Base-by-base conservation (phyloP, 805 yeast genomes). In the Starmerella gropengiesseri region DNA sequence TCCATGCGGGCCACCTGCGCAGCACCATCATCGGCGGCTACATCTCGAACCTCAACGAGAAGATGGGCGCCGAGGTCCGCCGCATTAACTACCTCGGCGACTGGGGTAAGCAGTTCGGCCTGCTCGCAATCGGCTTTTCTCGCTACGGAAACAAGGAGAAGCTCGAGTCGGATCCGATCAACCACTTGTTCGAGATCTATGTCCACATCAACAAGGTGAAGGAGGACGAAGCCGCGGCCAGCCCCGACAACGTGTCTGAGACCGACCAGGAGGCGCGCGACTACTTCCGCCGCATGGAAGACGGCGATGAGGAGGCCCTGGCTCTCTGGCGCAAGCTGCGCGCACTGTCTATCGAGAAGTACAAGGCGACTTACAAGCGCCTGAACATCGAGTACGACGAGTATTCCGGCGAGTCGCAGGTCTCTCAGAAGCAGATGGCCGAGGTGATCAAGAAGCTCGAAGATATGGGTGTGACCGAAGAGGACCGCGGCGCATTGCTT, bases 61-160 rank as follows among this genome's bases (percentile, higher is more conserved):
- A 75, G 53, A 69, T 79, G 45, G 98, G 97, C 36, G 91, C 89
- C 83, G 74, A 84, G n/a, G 98, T 91, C 34, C 66, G 73, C 53
- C 76, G 96, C 66, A 72, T 89, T 69, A 91, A 91, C 70, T 91
- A 91, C 65, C 71, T 91, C 53, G 99, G 99, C 58, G 99, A 91
- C 66, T 91, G 98, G 98, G 99, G 99, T 45, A 91, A 91, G 66
- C 99, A 91, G 69, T 91, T 89, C 58, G 99, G 98, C 64, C 53
- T 91, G 35, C 71, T 91, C 54, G 98, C 97, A 20, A 81, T 91
- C 49, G 99, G 96, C 36, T 91, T 80, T 63, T 74, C 76, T 44
- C 77, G 74, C 58, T 91, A 81, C 60, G 99, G 99, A 38, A 64
- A 71, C 49, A 94, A 81, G 60, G 82, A 78, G 57, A 66, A 67